Evolutionary conservation across 371 early-diverging fungal genomes (phyloP), one percentile per base, ranked within the genome.

Genomic region (Scutellospora calospora): DNA sequence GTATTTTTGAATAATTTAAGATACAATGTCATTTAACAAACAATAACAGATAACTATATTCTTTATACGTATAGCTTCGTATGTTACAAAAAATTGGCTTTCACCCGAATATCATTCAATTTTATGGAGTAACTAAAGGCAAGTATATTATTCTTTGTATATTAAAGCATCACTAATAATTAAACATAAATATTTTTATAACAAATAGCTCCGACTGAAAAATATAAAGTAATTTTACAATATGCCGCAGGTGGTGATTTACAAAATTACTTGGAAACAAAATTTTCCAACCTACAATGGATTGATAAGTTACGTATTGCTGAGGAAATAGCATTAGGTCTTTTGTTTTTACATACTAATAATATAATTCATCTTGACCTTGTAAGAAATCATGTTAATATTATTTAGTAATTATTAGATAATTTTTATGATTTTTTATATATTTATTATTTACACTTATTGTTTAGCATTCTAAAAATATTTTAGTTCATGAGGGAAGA

Each of bases 181-280:
- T 41, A 41, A 6, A 41, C 6, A 11, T 6, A 41, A 41, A 1
- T 41, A 41, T n/a, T 41, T 41, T n/a, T 41, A 11, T 41, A 41
- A 41, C 9, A 41, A 41, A 41, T 41, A 41, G 45, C 8, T 41
- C 45, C 45, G 6, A 41, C 5, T 0, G 45, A 41, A 1, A 52
- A 73, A 27, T 73, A 73, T 38, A 51, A 27, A 27, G 20, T 73
- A 16, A 51, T 73, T 27, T 73, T 73, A 33, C 52, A 73, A 52
- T 73, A 73, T 20, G 73, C 73, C 20, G 55, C 45, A n/a, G 52
- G 29, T 31, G 73, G 73, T 16, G 51, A 73, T 73, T 29, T 73
- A 29, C 52, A 18, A 51, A 18, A 29, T 31, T 73, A 54, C 33
- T n/a, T 73, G 29, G 27, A 4, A 73, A 54, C 12, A 11, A 20